Percentiles rank a stretch among this genome's conserved stretches.
phyloP scores from a whole-genome alignment of 2,329 filamentous ascomycete species.

The Mycocentrospora acerina region DNA sequence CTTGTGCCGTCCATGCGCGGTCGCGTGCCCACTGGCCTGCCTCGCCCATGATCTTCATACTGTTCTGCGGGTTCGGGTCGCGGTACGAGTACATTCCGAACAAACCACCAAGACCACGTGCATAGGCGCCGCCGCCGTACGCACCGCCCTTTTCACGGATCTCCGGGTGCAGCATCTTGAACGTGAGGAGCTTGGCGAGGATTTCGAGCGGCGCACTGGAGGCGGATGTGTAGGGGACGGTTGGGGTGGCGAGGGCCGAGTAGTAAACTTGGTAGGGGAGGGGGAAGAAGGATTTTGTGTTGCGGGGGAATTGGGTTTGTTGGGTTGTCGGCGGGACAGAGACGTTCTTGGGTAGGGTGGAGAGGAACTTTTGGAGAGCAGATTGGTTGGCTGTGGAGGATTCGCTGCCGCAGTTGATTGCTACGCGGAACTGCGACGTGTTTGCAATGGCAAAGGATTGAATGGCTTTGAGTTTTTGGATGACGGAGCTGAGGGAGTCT shows the following conservation, averaged over 20 bases:
- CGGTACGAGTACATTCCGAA: constrained; percentile 98
- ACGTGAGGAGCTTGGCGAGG: constrained; percentile 86
- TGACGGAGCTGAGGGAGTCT: constrained; percentile 71
- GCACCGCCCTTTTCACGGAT: constrained; percentile 97
- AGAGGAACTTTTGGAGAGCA: constrained; percentile 71
- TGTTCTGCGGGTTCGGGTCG: constrained; percentile 91
- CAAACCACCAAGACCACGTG: constrained; percentile 74
- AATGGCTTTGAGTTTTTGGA: constrained; percentile 81
- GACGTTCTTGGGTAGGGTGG: constrained; percentile 52
- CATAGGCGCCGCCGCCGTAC: constrained; percentile 89
- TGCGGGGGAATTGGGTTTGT: constrained; percentile 43
- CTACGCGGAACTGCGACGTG: constrained; percentile 69
- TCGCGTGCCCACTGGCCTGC: constrained; percentile 83
- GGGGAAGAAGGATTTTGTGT: constrained; percentile 80
- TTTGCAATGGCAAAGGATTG: constrained; percentile 75
- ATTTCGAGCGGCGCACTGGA: constrained; percentile 82
- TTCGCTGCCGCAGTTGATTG: constrained; percentile 81
- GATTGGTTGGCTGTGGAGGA: constrained; percentile 69
- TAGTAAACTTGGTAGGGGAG: constrained; percentile 98
- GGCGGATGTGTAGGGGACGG: constrained; percentile 76
- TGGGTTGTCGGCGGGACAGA: constrained; percentile 30
- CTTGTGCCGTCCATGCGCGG: constrained; percentile 76
- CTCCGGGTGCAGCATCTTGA: constrained; percentile 95
- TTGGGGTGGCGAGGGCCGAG: constrained; percentile 77
- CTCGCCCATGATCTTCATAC: constrained; percentile 77